Conservation (phyloP, 1,284 basidiomycete species). For the Pseudozyma hubeiensis region DNA sequence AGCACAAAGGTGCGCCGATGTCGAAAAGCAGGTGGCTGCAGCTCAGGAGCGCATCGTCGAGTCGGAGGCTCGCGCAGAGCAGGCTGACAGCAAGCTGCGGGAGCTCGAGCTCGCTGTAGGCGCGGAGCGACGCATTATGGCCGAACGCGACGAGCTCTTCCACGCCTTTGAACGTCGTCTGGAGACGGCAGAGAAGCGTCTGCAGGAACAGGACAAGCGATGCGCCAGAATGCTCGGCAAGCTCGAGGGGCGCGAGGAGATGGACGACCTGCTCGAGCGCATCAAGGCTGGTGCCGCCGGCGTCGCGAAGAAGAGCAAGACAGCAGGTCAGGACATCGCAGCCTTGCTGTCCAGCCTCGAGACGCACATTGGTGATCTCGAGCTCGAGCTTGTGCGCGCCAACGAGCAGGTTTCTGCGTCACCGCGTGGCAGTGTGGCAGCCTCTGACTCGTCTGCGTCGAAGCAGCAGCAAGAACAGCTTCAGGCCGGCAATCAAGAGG, state of each 20-base stretch:
- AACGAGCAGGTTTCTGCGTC: slow-evolving; percentile 16
- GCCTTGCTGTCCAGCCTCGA: slow-evolving; percentile 57
- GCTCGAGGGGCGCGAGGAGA: slow-evolving; percentile 66
- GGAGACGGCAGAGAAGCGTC: slow-evolving; percentile 56
- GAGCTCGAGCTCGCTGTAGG: slow-evolving; percentile 55
- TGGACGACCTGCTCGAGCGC: slow-evolving; percentile 66
- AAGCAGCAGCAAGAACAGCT: slow-evolving; percentile 6
- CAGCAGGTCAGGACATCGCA: slow-evolving; percentile 58
- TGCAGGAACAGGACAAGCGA: slow-evolving; percentile 63
- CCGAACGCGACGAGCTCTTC: slow-evolving; percentile 56
- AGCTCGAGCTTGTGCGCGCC: slow-evolving; percentile 52
- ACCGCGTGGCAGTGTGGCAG: slow-evolving; percentile 13
- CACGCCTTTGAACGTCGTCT: slow-evolving; percentile 56
- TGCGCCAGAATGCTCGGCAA: slow-evolving; percentile 66
- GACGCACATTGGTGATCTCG: slow-evolving; percentile 59
- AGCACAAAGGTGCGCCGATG: slow-evolving; percentile 1
- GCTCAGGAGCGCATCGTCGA: slow-evolving; percentile 8
- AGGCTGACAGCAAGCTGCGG: slow-evolving; percentile 27
- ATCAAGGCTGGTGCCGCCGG: slow-evolving; percentile 60
- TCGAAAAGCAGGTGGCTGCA: slow-evolving; percentile 5
- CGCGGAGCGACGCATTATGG: slow-evolving; percentile 58
- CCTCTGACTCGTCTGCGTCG: slow-evolving; percentile 5
- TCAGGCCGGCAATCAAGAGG: slow-evolving; percentile 19
- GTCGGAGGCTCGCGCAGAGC: slow-evolving; percentile 10
- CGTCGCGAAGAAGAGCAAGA: slow-evolving; percentile 48